Conservation (phyloP, 345 rosid genomes). For the Lumnitzera littorea region DNA sequence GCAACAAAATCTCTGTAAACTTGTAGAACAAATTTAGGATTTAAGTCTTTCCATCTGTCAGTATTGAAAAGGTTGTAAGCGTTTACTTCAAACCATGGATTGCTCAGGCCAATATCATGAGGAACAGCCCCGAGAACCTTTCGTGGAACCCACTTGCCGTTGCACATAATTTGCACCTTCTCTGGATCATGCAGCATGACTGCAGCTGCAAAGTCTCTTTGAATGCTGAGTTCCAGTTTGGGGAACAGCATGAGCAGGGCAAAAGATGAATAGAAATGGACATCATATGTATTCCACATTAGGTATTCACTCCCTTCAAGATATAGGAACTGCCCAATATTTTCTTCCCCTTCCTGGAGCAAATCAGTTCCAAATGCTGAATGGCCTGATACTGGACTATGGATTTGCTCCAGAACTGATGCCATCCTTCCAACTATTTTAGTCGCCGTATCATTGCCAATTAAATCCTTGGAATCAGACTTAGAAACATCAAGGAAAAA, state of each 20-base stretch:
- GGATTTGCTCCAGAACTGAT: constrained; percentile 51
- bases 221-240: constrained; percentile 82
- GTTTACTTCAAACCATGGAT: constrained; percentile 92
- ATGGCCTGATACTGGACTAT: constrained; percentile 49
- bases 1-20: constrained; percentile 84
- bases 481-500: constrained; percentile 67
- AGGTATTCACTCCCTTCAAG: constrained; percentile 82
- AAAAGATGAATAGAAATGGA: constrained; percentile 90
- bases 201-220: constrained; percentile 88
- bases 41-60: constrained; percentile 87
- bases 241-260: constrained; percentile 84
- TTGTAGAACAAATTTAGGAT: constrained; percentile 92
- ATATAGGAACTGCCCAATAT: constrained; percentile 89
- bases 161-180: constrained; percentile 45
- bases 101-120: constrained; percentile 72
- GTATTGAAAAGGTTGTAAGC: constrained; percentile 64
- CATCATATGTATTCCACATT: constrained; percentile 97
- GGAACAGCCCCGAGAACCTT: constrained; percentile 95
- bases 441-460: constrained; percentile 38
- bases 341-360: constrained; percentile 88
- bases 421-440: constrained; percentile 73
- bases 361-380: constrained; percentile 85
- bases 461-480: constrained; percentile 21
- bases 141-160: constrained; percentile 59
- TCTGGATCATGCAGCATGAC: constrained; percentile 89